Conservation (phyloP, 2,329 filamentous ascomycete genomes). For the Tolypocladium tropicale region DNA sequence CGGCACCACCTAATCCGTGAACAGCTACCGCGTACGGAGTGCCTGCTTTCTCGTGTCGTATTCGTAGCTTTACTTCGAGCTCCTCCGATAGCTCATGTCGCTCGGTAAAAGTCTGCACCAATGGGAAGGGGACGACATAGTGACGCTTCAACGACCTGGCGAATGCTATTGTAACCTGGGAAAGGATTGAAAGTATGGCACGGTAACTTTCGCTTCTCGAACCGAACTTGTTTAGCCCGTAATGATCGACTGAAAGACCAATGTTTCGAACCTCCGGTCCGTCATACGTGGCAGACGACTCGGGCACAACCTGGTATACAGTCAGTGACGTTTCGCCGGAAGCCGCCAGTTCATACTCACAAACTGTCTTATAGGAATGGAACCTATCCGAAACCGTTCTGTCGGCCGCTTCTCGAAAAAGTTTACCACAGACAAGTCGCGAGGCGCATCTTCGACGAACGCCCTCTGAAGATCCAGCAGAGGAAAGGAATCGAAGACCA, state of each 20-base stretch:
- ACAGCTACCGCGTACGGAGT: not conserved
- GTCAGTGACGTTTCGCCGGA: not conserved
- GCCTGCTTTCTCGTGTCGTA: not conserved
- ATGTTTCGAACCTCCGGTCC: not conserved
- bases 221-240: not conserved
- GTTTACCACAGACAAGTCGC: not conserved
- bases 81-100: not conserved
- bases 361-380: not conserved
- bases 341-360: not conserved
- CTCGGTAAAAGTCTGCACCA: not conserved
- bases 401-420: not conserved
- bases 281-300: not conserved
- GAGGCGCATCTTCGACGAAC: not conserved
- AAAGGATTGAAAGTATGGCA: not conserved
- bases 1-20: not conserved
- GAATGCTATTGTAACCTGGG: not conserved
- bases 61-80: not conserved
- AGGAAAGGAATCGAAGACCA: not conserved
- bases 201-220: not conserved
- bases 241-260: not conserved
- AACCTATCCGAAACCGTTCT: not conserved
- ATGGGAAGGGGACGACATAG: not conserved
- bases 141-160: not conserved
- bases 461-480: not conserved
- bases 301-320: not conserved